Percentiles rank a stretch among this genome's conserved stretches.
Evolutionary conservation across 208 protist species (phyloP).

Genomic region (Crithidia mellificae): DNA sequence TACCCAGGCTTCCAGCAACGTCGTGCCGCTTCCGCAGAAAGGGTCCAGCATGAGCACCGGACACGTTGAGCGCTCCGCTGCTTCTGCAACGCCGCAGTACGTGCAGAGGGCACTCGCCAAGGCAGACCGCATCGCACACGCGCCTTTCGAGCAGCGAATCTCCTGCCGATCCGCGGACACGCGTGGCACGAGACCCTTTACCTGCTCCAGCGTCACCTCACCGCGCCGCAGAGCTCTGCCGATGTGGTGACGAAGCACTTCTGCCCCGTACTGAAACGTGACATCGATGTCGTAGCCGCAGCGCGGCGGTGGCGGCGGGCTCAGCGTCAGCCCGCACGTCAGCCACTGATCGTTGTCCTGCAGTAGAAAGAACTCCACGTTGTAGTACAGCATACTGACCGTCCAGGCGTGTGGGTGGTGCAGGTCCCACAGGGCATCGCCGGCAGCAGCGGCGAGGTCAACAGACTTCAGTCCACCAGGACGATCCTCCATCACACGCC

Average conservation of each 20-base stretch:
- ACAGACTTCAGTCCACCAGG: conserved; percentile 32
- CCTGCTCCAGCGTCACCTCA: not conserved
- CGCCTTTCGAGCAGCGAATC: conserved; percentile 40
- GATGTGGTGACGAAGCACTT: conserved; percentile 47
- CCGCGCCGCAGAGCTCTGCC: conserved; percentile 12
- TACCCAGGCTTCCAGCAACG: conserved; percentile 37
- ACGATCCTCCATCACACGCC: conserved; percentile 17
- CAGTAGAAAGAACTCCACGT: conserved; percentile 48
- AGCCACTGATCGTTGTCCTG: conserved; percentile 30
- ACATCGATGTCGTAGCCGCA: conserved; percentile 32
- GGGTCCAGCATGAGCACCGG: conserved; percentile 37
- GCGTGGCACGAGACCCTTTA: conserved; percentile 43
- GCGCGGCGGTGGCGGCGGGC: conserved; percentile 39
- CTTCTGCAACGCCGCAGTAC: conserved; percentile 27
- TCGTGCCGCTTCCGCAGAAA: conserved; percentile 38
- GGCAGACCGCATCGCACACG: conserved; percentile 48
- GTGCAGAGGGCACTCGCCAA: conserved; percentile 32
- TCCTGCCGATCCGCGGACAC: conserved; percentile 33
- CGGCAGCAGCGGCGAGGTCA: conserved; percentile 40
- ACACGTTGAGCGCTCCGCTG: not conserved
- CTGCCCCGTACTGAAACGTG: conserved; percentile 30
- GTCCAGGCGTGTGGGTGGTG: conserved; percentile 31
- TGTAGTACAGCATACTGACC: conserved; percentile 60
- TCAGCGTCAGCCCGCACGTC: conserved; percentile 32
- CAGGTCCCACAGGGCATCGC: conserved; percentile 32